Percentiles rank a stretch among this genome's conserved stretches.
These are phyloP conservation scores for Coemansia aciculifera DNA, from an alignment of 192 early-diverging fungal species.

Conservation along the genomic window DNA sequence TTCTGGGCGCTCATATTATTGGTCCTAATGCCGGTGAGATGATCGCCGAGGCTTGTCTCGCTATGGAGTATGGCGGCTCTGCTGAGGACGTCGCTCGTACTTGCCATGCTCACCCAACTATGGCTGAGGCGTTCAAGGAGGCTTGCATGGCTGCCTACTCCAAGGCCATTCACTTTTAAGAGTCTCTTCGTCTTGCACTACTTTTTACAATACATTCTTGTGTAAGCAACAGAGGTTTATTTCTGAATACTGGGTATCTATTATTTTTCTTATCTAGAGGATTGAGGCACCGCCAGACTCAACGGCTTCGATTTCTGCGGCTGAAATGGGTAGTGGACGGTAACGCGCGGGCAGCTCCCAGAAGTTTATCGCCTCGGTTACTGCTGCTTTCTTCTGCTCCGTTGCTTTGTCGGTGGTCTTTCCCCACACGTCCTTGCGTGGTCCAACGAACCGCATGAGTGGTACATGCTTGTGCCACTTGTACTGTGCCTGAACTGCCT, in stretches of 20 bases:
- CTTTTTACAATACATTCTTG: neutral
- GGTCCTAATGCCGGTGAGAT: slow-evolving; percentile 98
- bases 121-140: slow-evolving; percentile 98
- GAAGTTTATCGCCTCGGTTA: slow-evolving; percentile 41
- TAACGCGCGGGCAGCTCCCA: slow-evolving; percentile 54
- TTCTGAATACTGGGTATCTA: neutral
- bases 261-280: neutral
- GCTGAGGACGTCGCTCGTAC: slow-evolving; percentile 97
- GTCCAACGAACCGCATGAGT: slow-evolving; percentile 45
- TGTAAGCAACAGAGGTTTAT: neutral
- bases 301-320: slow-evolving; percentile 54
- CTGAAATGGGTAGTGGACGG: slow-evolving; percentile 41
- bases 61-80: slow-evolving; percentile 98
- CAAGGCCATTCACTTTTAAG: slow-evolving; percentile 76
- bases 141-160: slow-evolving; percentile 89
- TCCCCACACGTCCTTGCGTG: slow-evolving; percentile 47
- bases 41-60: slow-evolving; percentile 96
- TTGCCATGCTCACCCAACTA: slow-evolving; percentile 95
- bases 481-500: slow-evolving; percentile 38
- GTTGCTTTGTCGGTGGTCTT: slow-evolving; percentile 4
- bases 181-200: neutral
- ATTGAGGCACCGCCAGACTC: slow-evolving; percentile 49
- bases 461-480: slow-evolving; percentile 53
- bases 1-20: slow-evolving; percentile 98
- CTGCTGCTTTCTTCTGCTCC: neutral